Base-by-base conservation (phyloP, 805 yeast species). In the Candida parachauliodes region DNA sequence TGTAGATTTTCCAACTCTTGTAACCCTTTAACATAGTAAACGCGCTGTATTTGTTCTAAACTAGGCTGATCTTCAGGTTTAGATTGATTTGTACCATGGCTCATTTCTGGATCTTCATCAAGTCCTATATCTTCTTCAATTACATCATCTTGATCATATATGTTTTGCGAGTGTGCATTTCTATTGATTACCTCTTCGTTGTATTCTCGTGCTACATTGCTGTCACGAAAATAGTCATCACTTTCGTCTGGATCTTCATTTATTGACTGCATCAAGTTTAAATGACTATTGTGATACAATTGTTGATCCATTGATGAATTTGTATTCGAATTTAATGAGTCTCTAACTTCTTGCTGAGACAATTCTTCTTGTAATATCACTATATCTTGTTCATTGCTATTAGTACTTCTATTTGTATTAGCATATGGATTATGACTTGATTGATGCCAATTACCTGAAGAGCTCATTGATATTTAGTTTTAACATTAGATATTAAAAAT, bases 1-100 rank as follows among this genome's bases (percentile, higher is more conserved):
- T 84, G 87, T 21, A 65, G 51, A 9, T 62, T 55, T 41, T 83
- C 88, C 39, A 81, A 56, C 52, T 74, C 77, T 38, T 70, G 69
- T 3, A 81, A 55, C 0, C 84, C 86, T 45, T 53, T 57, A 2
- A 52, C 34, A 37, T 68, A 68, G 47, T 62, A 68, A 1, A 60
- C 61, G n/a, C 59, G 42, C 42, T 66, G 72, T 0, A 64, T 51
- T 39, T 65, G 69, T 42, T 68, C 74, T 27, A 63, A 42, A 14
- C 64, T 57, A 2, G 70, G 70, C 37, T 64, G 68, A 14, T 19
- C 18, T 15, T 41, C 25, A 10, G 27, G 19, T 22, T 26, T 35
- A 3, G 39, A 15, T 16, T 21, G n/a, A 27, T 37, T 33, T 2
- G 32, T 31, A 12, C 37, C 31, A 27, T 25, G 42, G 28, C 26